These are phyloP conservation scores for Colletotrichum sp. DNA, from an alignment of 2,329 filamentous ascomycete genomes.

Conservation along the genomic window DNA sequence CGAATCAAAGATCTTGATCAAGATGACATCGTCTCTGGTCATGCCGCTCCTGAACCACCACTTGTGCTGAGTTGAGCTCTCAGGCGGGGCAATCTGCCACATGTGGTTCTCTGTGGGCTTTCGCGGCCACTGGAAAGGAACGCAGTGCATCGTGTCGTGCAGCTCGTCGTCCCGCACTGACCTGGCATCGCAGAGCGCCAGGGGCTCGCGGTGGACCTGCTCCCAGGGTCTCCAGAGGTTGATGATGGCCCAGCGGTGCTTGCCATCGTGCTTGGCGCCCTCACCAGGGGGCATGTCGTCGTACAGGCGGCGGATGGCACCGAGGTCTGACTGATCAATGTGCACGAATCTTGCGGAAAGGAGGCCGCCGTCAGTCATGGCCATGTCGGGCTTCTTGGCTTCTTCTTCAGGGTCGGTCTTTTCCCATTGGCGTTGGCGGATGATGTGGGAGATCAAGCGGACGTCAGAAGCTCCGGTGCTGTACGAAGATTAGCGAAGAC, in stretches of 20 bases:
- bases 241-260: conserved; percentile 14
- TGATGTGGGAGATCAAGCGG: neutral
- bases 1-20: conserved; percentile 70
- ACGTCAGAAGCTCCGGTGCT: neutral
- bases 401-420: neutral
- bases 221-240: conserved; percentile 52
- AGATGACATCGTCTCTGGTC: conserved; percentile 55
- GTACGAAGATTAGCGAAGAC: neutral
- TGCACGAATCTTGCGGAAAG: conserved; percentile 38
- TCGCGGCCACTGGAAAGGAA: conserved; percentile 27
- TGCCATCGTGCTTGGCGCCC: neutral
- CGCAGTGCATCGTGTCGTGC: conserved; percentile 7
- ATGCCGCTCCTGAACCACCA: conserved; percentile 60
- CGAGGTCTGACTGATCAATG: conserved; percentile 60
- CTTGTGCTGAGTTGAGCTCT: conserved; percentile 33
- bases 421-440: neutral
- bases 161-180: conserved; percentile 43
- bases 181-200: conserved; percentile 41
- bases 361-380: neutral
- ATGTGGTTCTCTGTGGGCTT: conserved; percentile 34
- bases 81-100: conserved; percentile 37
- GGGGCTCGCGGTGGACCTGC: conserved; percentile 46
- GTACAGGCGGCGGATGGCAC: conserved; percentile 28
- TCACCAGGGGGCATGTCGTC: neutral
- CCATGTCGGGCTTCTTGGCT: neutral